phyloP scores from a whole-genome alignment of 2,329 filamentous ascomycete genomes.

The Scedosporium aurantiacum region DNA sequence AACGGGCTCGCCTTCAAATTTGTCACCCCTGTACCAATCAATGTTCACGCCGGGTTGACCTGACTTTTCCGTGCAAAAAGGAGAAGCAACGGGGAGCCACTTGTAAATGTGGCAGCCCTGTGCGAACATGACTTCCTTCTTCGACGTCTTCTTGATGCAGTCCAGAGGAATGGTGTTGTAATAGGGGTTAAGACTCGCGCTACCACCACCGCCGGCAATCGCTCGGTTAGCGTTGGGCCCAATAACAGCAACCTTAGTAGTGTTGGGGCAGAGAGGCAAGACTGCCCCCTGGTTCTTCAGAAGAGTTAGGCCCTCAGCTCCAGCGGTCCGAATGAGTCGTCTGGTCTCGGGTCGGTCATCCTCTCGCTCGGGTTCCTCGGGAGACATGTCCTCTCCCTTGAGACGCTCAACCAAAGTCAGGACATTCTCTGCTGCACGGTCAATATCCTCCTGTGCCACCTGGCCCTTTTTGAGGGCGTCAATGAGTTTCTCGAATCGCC shows the following conservation, averaged over 20 bases:
- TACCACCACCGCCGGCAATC: slow-evolving; percentile 58
- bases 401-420: slow-evolving; percentile 50
- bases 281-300: slow-evolving; percentile 50
- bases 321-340: slow-evolving; percentile 47
- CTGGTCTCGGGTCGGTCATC: slow-evolving; percentile 47
- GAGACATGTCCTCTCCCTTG: slow-evolving; percentile 46
- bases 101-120: slow-evolving; percentile 54
- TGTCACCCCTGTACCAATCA: slow-evolving; percentile 54
- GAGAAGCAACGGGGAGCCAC: slow-evolving; percentile 52
- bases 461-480: slow-evolving; percentile 37
- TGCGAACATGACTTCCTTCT: slow-evolving; percentile 47
- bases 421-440: slow-evolving; percentile 48
- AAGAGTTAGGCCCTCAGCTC: slow-evolving; percentile 50
- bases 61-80: slow-evolving; percentile 42
- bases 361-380: slow-evolving; percentile 45
- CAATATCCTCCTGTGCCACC: slow-evolving; percentile 37
- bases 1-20: slow-evolving; percentile 46
- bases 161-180: slow-evolving; percentile 55
- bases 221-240: slow-evolving; percentile 57
- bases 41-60: slow-evolving; percentile 51
- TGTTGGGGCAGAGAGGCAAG: slow-evolving; percentile 45
- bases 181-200: slow-evolving; percentile 57
- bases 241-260: slow-evolving; percentile 52
- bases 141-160: slow-evolving; percentile 43
- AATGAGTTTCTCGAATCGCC: slow-evolving; percentile 46